phyloP scores from a whole-genome alignment of 2,329 filamentous ascomycete species.

The Chaetothyriales sp. region DNA sequence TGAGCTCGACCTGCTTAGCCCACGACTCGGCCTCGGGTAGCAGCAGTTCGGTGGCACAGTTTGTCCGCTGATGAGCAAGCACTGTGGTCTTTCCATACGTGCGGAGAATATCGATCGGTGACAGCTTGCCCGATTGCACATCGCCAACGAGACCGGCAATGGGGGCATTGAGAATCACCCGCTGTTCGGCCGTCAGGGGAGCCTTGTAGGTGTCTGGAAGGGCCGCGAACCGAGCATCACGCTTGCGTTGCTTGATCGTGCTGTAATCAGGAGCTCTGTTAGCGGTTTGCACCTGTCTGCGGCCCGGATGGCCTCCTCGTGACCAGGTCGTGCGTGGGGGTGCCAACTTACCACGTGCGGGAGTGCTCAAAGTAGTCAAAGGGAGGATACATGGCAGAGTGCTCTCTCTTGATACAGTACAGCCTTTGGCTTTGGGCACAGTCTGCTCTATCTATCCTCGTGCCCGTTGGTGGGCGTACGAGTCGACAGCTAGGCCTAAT shows the following conservation, averaged over 20 bases:
- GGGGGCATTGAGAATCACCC: slow-evolving; percentile 51
- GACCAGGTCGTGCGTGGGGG: no score
- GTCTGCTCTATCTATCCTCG: not conserved
- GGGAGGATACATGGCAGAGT: slow-evolving; percentile 33
- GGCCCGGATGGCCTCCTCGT: not conserved
- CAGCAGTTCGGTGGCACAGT: slow-evolving; percentile 79
- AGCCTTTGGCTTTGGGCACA: not conserved
- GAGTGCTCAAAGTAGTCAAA: slow-evolving; percentile 57
- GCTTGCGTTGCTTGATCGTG: slow-evolving; percentile 63
- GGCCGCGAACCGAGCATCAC: slow-evolving; percentile 50
- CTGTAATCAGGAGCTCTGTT: slow-evolving; percentile 30
- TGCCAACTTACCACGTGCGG: slow-evolving; percentile 49
- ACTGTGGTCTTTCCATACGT: slow-evolving; percentile 78
- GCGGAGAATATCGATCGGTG: slow-evolving; percentile 58
- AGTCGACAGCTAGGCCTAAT: not conserved
- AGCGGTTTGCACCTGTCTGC: not conserved
- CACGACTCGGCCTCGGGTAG: slow-evolving; percentile 63
- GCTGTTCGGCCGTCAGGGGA: slow-evolving; percentile 49
- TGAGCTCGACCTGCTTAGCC: slow-evolving; percentile 51
- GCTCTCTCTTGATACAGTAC: not conserved
- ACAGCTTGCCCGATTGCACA: slow-evolving; percentile 53
- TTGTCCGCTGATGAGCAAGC: slow-evolving; percentile 71
- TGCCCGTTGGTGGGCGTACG: not conserved
- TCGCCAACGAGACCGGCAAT: slow-evolving; percentile 65
- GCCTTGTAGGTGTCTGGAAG: slow-evolving; percentile 52